Conservation (phyloP, 192 early-diverging fungal species). For the Umbelopsis ramanniana region DNA sequence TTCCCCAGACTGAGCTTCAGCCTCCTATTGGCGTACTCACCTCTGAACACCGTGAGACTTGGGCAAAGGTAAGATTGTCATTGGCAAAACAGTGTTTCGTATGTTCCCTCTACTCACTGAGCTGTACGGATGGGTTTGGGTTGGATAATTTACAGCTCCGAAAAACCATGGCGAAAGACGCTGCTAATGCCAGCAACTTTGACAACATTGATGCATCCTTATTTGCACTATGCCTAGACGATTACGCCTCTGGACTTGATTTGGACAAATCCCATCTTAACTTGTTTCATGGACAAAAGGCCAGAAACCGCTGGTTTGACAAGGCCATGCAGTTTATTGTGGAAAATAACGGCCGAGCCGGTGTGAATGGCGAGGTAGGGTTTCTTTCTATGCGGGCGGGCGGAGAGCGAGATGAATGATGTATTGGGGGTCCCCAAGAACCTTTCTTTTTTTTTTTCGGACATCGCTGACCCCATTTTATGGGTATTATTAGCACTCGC, state of each 20-base stretch:
- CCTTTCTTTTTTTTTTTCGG: too few species aligned
- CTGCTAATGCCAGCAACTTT: constrained; percentile 59
- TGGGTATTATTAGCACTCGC: constrained; percentile 70
- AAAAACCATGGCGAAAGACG: constrained; percentile 45
- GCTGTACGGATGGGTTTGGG: too few species aligned
- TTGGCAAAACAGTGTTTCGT: not conserved
- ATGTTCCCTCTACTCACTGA: constrained; percentile 11
- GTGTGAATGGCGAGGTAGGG: constrained; percentile 88
- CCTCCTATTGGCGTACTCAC: constrained; percentile 82
- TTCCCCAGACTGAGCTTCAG: constrained; percentile 47
- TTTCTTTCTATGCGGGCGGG: not conserved
- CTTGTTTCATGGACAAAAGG: constrained; percentile 79
- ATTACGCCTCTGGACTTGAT: constrained; percentile 62
- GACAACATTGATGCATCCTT: constrained; percentile 76
- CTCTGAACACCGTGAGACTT: constrained; percentile 86
- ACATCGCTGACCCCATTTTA: not conserved
- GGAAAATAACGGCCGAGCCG: constrained; percentile 66
- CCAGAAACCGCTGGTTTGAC: constrained; percentile 55
- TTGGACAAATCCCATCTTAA: constrained; percentile 70
- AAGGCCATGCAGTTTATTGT: constrained; percentile 23
- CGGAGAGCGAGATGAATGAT: not conserved
- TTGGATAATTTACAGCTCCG: constrained; percentile 39
- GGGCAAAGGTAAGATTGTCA: constrained; percentile 61
- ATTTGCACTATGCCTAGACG: constrained; percentile 90
- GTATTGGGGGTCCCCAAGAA: too few species aligned